Percentiles rank a stretch among this genome's conserved stretches.
phyloP scores from a whole-genome alignment of 192 early-diverging fungal species.

The Coemansia sp. region DNA sequence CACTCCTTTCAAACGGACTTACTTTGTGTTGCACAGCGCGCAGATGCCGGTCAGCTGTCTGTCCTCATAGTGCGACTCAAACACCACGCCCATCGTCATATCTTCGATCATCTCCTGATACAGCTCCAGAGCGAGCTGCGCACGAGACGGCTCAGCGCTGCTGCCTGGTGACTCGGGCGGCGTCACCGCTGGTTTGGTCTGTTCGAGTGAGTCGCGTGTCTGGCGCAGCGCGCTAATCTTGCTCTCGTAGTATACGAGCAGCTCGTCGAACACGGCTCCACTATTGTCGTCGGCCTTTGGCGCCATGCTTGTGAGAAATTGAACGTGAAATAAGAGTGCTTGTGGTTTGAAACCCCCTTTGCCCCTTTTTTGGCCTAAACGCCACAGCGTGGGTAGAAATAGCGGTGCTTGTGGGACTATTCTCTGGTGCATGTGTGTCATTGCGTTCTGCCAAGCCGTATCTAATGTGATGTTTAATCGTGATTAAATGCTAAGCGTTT shows the following conservation, averaged over 20 bases:
- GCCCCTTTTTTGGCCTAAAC: not conserved
- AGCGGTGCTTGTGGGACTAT: not conserved
- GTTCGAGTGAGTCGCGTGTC: slow-evolving; percentile 40
- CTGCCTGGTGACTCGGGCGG: slow-evolving; percentile 19
- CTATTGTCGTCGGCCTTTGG: slow-evolving; percentile 13
- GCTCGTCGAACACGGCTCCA: slow-evolving; percentile 40
- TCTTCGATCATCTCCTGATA: slow-evolving; percentile 68
- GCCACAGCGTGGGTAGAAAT: not conserved
- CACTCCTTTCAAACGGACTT: slow-evolving; percentile 19
- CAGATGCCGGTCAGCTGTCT: slow-evolving; percentile 62
- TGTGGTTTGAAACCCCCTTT: not conserved
- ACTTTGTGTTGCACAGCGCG: slow-evolving; percentile 76
- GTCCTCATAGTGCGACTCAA: slow-evolving; percentile 70
- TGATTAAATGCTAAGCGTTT: not conserved
- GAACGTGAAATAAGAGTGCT: not conserved
- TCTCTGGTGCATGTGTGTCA: not conserved
- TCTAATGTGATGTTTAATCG: too few relatives aligned
- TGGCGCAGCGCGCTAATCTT: slow-evolving; percentile 33
- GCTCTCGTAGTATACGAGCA: slow-evolving; percentile 42
- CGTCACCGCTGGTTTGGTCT: slow-evolving; percentile 22
- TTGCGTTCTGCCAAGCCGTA: too few relatives aligned
- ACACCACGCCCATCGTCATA: slow-evolving; percentile 68
- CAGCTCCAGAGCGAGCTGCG: slow-evolving; percentile 45
- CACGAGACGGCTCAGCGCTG: slow-evolving; percentile 19
- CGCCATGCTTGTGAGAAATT: slow-evolving; percentile 4